Evolutionary conservation across 2,329 filamentous ascomycete genomes (phyloP), one percentile per base, ranked within the genome.

Genomic region (Aureobasidium namibiae): DNA sequence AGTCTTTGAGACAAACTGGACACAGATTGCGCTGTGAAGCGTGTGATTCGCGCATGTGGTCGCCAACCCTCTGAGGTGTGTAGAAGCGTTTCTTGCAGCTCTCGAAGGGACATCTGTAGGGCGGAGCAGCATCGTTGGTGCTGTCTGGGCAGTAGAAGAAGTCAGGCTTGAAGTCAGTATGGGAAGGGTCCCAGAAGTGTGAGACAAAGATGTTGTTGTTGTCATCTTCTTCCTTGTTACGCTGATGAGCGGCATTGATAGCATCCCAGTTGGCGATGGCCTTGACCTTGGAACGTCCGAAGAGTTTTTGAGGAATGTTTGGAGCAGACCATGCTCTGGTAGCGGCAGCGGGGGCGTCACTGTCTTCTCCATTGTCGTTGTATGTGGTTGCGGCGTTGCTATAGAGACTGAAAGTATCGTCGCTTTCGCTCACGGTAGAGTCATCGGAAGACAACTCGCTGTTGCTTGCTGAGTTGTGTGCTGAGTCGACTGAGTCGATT

Each of bases 71-170:
- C 48, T 23, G 38, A 26, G 61, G 61, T 14, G 61, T 66, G 1
- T 60, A 58, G 56, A 70, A 73, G 34, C 70, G 68, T 34, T 66
- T 45, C 13, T 72, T 70, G 76, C 84, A 87, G 3, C 68, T 64
- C 1, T 64, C 62, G 59, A 80, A 76, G 0, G 83, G 84, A 58
- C 84, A 87, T 57, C 69, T 73, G 70, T 76, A 87, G 11, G 45
- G 14, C 1, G 33, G 45, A 21, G 31, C 36, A 2, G 5, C 8
- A 8, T 46, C 71, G 76, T 45, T 21, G 39, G 24, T 39, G 4
- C 13, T 16, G 36, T 29, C 31, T 10, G 54, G 54, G 5, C 34
- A 33, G 33, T 57, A 38, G 72, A 83, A 85, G 6, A 71, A 69
- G 1, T 73, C 69, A 1, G 75, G 68, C 42, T 79, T 75, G 69